These are phyloP conservation scores for Hygrophila difformis DNA, from an alignment of 257 asterid species.

Conservation along the genomic window DNA sequence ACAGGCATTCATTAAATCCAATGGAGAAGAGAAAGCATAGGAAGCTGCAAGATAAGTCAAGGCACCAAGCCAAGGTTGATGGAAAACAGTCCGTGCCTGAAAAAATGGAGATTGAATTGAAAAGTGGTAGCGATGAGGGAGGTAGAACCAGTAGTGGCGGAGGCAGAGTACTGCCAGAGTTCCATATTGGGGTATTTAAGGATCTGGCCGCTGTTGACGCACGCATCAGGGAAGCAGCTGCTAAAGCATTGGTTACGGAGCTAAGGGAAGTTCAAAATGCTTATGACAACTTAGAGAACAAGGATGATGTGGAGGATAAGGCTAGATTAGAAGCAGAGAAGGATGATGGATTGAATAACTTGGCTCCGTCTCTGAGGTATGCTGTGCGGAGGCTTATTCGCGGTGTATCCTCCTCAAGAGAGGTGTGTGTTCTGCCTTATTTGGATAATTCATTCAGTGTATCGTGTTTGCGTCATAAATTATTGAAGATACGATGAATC, in stretches of 20 bases:
- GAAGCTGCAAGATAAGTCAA: constrained; percentile 51
- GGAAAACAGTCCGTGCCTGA: constrained; percentile 17
- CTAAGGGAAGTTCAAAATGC: constrained; percentile 65
- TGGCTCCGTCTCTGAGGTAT: constrained; percentile 93
- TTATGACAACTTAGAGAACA: constrained; percentile 68
- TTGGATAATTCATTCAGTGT: too few relatives aligned
- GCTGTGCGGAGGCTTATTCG: constrained; percentile 95
- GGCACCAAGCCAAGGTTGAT: constrained; percentile 27
- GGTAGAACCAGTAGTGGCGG: constrained; percentile 25
- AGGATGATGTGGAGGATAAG: constrained; percentile 62
- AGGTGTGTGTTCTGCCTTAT: constrained; percentile 50
- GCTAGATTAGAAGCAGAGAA: constrained; percentile 84
- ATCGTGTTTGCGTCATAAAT: neutral
- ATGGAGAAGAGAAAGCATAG: constrained; percentile 71
- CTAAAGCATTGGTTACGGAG: constrained; percentile 54
- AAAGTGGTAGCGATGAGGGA: constrained; percentile 23
- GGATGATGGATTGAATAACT: constrained; percentile 83
- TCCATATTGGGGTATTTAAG: constrained; percentile 82
- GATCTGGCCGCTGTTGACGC: constrained; percentile 61
- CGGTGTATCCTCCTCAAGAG: constrained; percentile 92
- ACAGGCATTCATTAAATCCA: constrained; percentile 27
- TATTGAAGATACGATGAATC: too few relatives aligned
- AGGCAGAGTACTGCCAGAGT: constrained; percentile 59
- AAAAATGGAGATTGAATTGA: constrained; percentile 22
- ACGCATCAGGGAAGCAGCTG: constrained; percentile 60